Conservation (phyloP, 176 grass and related monocot genomes). For the Aegilops longissima region DNA sequence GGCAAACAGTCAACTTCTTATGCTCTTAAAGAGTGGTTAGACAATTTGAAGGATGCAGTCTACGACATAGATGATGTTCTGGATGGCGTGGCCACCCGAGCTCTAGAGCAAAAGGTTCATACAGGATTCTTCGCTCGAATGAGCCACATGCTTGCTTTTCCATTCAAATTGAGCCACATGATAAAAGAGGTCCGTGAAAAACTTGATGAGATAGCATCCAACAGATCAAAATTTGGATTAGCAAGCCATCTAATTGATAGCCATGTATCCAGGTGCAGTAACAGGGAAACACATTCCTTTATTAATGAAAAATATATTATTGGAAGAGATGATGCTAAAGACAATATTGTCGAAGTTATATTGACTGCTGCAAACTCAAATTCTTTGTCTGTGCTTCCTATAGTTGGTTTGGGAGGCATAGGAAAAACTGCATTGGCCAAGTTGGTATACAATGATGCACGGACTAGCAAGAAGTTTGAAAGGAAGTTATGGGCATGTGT, state of each 20-base stretch:
- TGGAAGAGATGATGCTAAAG: background rate
- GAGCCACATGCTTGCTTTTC: too few relatives aligned
- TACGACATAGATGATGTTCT: background rate
- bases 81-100: background rate
- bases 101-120: background rate
- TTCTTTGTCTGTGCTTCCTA: background rate
- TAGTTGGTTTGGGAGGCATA: conserved; percentile 13
- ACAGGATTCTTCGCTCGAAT: background rate
- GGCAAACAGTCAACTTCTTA: background rate
- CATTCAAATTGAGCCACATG: background rate
- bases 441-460: background rate
- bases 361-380: background rate
- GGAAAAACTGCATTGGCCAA: background rate
- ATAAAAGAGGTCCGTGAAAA: background rate
- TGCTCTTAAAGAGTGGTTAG: background rate
- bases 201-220: background rate
- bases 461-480: background rate
- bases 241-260: background rate
- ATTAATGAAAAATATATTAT: background rate
- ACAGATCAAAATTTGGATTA: background rate
- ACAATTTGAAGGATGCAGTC: background rate
- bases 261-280: background rate
- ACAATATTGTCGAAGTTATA: background rate
- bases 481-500: background rate
- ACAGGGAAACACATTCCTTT: background rate